phyloP scores from a whole-genome alignment of 371 early-diverging fungal species.

The Syncephalastrum sp. region DNA sequence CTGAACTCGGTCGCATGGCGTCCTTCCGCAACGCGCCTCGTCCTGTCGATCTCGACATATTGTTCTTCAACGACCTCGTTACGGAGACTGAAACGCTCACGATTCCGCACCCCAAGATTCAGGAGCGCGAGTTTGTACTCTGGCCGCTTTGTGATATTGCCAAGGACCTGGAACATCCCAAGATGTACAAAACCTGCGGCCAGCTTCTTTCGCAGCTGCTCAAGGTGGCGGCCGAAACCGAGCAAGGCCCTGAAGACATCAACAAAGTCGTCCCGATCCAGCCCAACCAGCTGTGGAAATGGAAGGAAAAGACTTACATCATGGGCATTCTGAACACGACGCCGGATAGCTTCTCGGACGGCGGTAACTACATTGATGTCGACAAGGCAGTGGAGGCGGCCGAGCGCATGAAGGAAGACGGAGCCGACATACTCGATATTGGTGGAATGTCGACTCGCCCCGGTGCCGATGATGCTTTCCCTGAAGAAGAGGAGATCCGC shows the following conservation, averaged over 20 bases:
- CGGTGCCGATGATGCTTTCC: constrained; percentile 72
- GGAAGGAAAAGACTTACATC: constrained; percentile 70
- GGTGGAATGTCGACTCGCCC: constrained; percentile 97
- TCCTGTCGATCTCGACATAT: constrained; percentile 92
- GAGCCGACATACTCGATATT: constrained; percentile 94
- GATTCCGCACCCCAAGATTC: constrained; percentile 88
- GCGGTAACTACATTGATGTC: constrained; percentile 67
- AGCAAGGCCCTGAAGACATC: constrained; percentile 50
- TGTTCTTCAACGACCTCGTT: constrained; percentile 84
- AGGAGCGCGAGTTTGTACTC: constrained; percentile 94
- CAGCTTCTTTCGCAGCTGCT: constrained; percentile 77
- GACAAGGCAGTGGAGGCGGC: constrained; percentile 75
- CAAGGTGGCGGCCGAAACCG: constrained; percentile 53
- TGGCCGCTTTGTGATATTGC: constrained; percentile 94
- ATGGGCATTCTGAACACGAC: constrained; percentile 98
- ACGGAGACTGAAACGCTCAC: constrained; percentile 67
- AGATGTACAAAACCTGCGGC: constrained; percentile 74
- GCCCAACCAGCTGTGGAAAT: constrained; percentile 46
- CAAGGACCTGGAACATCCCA: constrained; percentile 86
- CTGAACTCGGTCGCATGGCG: constrained; percentile 71
- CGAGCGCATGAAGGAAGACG: constrained; percentile 68
- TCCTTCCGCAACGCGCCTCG: constrained; percentile 88
- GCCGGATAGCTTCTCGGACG: constrained; percentile 97
- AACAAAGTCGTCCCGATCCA: constrained; percentile 69
- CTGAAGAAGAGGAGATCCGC: constrained; percentile 76